These are phyloP conservation scores for Plasmodium adleri DNA, from an alignment of 169 alveolate genomes.

Conservation along the genomic window DNA sequence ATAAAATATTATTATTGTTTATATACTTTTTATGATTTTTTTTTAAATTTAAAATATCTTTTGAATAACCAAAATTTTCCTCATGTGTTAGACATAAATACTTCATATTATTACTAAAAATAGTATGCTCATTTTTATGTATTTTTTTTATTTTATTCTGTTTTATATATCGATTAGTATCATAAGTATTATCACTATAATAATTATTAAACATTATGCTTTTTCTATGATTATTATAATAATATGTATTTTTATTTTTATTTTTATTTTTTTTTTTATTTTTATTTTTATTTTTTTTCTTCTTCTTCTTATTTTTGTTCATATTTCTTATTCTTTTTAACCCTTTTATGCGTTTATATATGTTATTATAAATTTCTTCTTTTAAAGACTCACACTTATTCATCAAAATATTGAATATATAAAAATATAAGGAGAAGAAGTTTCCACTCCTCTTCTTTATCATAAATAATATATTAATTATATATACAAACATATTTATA, in stretches of 20 bases:
- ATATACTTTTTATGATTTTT: not conserved
- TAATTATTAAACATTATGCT: no score
- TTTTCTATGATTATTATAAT: no score
- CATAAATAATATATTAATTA: constrained; percentile 31
- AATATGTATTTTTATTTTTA: no score
- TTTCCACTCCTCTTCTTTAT: constrained; percentile 22
- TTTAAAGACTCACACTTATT: constrained; percentile 56
- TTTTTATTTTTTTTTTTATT: no score
- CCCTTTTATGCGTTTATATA: constrained; percentile 5
- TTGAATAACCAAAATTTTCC: not conserved
- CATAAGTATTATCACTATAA: no score
- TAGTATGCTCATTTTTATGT: no score
- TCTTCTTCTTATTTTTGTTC: not conserved
- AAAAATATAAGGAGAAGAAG: constrained; percentile 45
- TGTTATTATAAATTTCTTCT: constrained; percentile 20
- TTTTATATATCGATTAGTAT: no score
- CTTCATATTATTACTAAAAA: no score
- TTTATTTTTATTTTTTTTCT: not conserved
- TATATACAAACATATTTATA: constrained; percentile 30
- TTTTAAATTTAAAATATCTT: not conserved
- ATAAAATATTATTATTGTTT: not conserved
- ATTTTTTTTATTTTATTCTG: no score
- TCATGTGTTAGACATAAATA: not conserved
- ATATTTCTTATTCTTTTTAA: not conserved
- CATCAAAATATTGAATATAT: constrained; percentile 45